Evolutionary conservation across 2,329 filamentous ascomycete species (phyloP).

Genomic region (Ciborinia camelliae): DNA sequence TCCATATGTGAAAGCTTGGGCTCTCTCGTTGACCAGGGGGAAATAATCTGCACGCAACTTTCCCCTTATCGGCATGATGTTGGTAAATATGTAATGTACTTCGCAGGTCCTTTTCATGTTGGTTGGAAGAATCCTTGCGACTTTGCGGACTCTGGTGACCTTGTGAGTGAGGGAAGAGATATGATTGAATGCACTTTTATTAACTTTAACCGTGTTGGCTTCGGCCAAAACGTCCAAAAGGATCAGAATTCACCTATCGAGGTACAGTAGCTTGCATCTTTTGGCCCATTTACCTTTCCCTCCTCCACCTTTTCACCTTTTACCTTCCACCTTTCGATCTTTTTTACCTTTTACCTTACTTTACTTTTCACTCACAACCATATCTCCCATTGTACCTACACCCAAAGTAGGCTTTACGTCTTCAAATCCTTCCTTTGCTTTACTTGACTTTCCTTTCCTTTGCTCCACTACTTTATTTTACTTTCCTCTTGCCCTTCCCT

Average conservation of each 20-base stretch:
- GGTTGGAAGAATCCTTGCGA: neutral
- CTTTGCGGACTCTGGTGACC: no score
- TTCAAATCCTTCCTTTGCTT: neutral
- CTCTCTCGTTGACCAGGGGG: neutral
- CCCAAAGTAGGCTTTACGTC: constrained; percentile 2
- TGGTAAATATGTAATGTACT: no score
- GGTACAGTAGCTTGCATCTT: no score
- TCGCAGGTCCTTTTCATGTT: no score
- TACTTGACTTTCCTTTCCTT: constrained; percentile 6
- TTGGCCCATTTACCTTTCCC: neutral
- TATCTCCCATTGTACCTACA: no score
- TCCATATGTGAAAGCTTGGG: constrained; percentile 5
- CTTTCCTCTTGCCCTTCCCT: neutral
- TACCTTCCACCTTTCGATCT: no score
- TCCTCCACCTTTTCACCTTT: no score
- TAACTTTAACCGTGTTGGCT: no score
- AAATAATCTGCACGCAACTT: neutral
- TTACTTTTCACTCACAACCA: no score
- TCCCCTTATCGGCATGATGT: neutral
- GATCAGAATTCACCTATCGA: no score
- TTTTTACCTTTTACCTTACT: neutral
- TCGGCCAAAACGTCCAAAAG: neutral
- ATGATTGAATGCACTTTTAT: no score
- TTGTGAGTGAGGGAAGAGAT: no score
- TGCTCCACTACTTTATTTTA: constrained; percentile 19